A percentile compares a stretch with the other conserved stretches of the same genome.
phyloP scores from a whole-genome alignment of 495 filamentous ascomycete species.

The Annulohypoxylon stygium region DNA sequence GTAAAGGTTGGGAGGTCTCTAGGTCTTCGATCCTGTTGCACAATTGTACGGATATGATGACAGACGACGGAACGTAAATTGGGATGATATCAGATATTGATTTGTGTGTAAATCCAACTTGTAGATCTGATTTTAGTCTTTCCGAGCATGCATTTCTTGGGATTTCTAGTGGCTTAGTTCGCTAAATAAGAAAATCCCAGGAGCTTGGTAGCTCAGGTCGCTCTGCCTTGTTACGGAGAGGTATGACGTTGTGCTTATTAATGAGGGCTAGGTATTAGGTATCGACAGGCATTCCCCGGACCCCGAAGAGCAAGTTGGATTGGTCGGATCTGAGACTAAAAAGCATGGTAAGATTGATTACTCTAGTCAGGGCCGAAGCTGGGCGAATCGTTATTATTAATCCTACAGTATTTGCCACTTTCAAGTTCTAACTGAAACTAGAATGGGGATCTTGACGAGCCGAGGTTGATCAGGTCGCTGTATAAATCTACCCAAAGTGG shows the following conservation, averaged over 20 bases:
- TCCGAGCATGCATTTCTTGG: not conserved
- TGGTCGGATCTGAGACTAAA: not conserved
- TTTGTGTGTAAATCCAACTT: conserved; percentile 1
- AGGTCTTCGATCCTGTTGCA: conserved; percentile 19
- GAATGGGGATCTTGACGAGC: not conserved
- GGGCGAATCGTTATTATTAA: conserved; percentile 7
- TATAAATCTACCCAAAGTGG: not conserved
- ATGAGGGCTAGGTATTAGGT: conserved; percentile 3
- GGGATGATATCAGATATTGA: conserved; percentile 20
- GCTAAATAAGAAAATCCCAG: conserved; percentile 35
- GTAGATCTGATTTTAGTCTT: conserved; percentile 2
- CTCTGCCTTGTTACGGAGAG: conserved; percentile 2
- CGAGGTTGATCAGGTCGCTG: conserved; percentile 13
- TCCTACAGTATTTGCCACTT: conserved; percentile 9
- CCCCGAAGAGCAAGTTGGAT: conserved; percentile 27
- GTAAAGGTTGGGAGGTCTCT: not conserved
- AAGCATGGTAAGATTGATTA: conserved; percentile 23
- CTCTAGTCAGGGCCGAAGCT: not conserved
- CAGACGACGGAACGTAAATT: conserved; percentile 1
- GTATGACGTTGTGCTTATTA: conserved; percentile 42
- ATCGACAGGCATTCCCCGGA: conserved; percentile 45
- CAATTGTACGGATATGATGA: conserved; percentile 5
- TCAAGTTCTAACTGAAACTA: not conserved
- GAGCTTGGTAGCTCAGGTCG: conserved; percentile 21
- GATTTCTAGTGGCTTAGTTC: conserved; percentile 14